Evolutionary conservation across 768 basidiomycete species (phyloP).

Genomic region (Floccularia luteovirens): DNA sequence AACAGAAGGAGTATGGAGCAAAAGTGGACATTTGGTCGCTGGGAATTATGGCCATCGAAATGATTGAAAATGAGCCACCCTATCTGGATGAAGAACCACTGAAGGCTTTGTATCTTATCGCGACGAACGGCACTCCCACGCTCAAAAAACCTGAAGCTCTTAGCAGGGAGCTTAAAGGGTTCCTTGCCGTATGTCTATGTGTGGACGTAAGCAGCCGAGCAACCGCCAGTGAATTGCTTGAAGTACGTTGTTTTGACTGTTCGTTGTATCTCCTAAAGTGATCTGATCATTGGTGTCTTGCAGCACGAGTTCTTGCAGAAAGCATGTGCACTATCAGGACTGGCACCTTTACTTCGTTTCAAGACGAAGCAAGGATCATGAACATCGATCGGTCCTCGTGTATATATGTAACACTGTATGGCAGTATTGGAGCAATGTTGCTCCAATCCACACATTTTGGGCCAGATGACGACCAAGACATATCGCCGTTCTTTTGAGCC

Average conservation of each 20-base stretch:
- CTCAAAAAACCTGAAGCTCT: conserved; percentile 92
- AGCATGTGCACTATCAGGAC: conserved; percentile 72
- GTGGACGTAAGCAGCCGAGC: conserved; percentile 94
- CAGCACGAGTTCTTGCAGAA: conserved; percentile 95
- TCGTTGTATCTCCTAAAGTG: conserved; percentile 2
- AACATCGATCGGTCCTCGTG: conserved; percentile 5
- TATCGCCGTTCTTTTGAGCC: too few species aligned
- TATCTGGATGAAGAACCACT: conserved; percentile 94
- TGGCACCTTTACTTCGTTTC: conserved; percentile 83
- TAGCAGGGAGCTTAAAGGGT: conserved; percentile 89
- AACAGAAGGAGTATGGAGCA: conserved; percentile 94
- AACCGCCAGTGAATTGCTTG: conserved; percentile 78
- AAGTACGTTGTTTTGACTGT: conserved; percentile 40
- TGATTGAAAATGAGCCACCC: conserved; percentile 97
- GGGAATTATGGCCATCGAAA: conserved; percentile 98
- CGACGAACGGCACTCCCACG: conserved; percentile 97
- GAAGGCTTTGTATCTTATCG: conserved; percentile 91
- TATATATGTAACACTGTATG: background rate
- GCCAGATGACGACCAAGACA: background rate
- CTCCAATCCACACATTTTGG: background rate
- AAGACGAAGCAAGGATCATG: conserved; percentile 54
- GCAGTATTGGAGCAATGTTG: background rate
- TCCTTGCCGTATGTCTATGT: conserved; percentile 95
- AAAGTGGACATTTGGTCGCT: conserved; percentile 97
- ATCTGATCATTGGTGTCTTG: conserved; percentile 6